Base-by-base conservation (phyloP, 2,329 filamentous ascomycete species). In the Myrmaecium sp. region DNA sequence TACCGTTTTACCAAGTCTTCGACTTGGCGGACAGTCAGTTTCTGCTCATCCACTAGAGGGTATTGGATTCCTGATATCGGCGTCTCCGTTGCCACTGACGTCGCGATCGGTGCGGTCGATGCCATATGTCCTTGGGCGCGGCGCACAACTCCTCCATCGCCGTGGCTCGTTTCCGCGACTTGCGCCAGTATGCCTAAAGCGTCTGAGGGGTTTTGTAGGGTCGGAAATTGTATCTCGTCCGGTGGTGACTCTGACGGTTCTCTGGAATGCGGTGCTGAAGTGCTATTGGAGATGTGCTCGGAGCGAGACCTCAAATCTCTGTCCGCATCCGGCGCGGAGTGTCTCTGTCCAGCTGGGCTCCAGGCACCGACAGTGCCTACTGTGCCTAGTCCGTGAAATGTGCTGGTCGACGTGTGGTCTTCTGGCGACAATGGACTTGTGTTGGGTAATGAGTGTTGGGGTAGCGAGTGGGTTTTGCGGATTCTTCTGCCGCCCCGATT, bases 401-500 rank as follows among this genome's bases (percentile, higher is more conserved):
- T n/a, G n/a, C n/a, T n/a, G n/a, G n/a, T n/a, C n/a, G n/a, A n/a
- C n/a, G n/a, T n/a, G n/a, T n/a, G n/a, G n/a, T n/a, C n/a, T n/a
- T n/a, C n/a, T n/a, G n/a, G n/a, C n/a, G n/a, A n/a, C n/a, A n/a
- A n/a, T n/a, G n/a, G n/a, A 38, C 34, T 25, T 38, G 33, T 8
- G 9, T 24, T 8, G 8, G 22, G 8, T 8, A 8, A 24, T 24
- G 12, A 14, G 12, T 24, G 8, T 8, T 24, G 8, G 22, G 13
- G 13, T 9, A 9, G 8, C 22, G 8, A 14, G 44, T 33, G 11
- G 46, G 51, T 43, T 31, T 64, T 65, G 39, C 65, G 67, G 30
- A 69, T 58, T 24, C 67, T 58, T 29, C 65, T 57, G 9, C 67
- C 67, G 23, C 67, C 67, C 29, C 66, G 60, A 39, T 70, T 70